Evolutionary conservation across 371 early-diverging fungal species (phyloP).

Genomic region (Syncephalastrum sp.): DNA sequence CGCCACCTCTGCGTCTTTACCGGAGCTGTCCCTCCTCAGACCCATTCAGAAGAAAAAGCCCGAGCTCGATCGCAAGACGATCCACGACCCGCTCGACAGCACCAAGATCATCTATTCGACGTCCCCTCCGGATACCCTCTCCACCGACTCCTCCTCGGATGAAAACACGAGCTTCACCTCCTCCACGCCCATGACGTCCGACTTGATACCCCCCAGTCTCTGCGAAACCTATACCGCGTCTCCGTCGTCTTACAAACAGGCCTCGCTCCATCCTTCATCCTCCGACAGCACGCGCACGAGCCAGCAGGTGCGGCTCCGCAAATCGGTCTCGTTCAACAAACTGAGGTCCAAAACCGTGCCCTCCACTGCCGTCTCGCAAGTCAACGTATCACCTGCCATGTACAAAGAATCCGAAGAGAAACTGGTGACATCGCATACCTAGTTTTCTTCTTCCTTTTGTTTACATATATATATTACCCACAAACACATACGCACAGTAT

Average conservation of each 20-base stretch:
- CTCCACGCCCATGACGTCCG: neutral
- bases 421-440: slow-evolving; percentile 5
- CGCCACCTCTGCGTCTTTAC: neutral
- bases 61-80: neutral
- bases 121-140: neutral
- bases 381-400: slow-evolving; percentile 22
- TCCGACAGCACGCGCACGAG: slow-evolving; percentile 1
- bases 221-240: neutral
- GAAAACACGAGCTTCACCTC: neutral
- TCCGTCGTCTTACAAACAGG: neutral
- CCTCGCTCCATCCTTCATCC: neutral
- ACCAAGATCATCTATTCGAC: neutral
- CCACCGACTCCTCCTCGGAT: too few relatives aligned
- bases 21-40: neutral
- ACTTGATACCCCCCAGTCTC: slow-evolving; percentile 1
- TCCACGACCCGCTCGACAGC: neutral
- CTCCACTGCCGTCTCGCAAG: slow-evolving; percentile 23
- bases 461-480: neutral
- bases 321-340: slow-evolving; percentile 15
- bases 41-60: neutral
- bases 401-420: slow-evolving; percentile 1
- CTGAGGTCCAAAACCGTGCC: slow-evolving; percentile 18
- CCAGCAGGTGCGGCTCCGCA: slow-evolving; percentile 12
- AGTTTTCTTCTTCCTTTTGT: neutral
- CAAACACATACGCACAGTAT: neutral